phyloP scores from a whole-genome alignment of 306 rosid species.

The Aeschynomene evenia region DNA sequence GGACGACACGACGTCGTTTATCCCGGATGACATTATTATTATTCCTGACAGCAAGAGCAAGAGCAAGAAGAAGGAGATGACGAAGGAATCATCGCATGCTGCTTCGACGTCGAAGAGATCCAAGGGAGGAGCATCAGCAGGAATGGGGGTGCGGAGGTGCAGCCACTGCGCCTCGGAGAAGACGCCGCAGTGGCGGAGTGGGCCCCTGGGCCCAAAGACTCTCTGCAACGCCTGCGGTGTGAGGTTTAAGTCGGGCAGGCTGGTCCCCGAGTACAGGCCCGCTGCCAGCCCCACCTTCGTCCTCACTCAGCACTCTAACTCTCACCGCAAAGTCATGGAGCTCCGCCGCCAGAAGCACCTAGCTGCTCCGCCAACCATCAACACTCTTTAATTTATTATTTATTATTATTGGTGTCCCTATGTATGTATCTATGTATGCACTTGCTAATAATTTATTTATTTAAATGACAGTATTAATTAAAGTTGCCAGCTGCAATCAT shows the following conservation, averaged over 20 bases:
- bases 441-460: too few species aligned
- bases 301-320: constrained; percentile 70
- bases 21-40: constrained; percentile 10
- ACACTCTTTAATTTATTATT: too few species aligned
- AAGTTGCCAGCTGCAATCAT: too few species aligned
- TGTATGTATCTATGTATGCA: too few species aligned
- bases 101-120: background rate
- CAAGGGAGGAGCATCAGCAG: constrained; percentile 33
- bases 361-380: constrained; percentile 37
- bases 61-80: too few species aligned
- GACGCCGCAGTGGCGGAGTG: constrained; percentile 73
- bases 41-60: background rate
- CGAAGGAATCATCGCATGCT: background rate
- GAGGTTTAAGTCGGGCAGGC: constrained; percentile 60
- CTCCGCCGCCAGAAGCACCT: constrained; percentile 70
- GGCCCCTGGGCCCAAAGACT: constrained; percentile 66
- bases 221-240: constrained; percentile 73
- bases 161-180: constrained; percentile 70
- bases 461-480: too few species aligned
- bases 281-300: constrained; percentile 72
- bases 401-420: too few species aligned
- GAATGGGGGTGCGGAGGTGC: constrained; percentile 46
- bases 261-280: constrained; percentile 72
- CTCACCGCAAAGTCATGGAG: constrained; percentile 78
- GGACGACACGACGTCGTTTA: constrained; percentile 43